A percentile compares a stretch with the other conserved stretches of the same genome.
Evolutionary conservation across 495 filamentous ascomycete species (phyloP).

Genomic region (Collariella sp.): DNA sequence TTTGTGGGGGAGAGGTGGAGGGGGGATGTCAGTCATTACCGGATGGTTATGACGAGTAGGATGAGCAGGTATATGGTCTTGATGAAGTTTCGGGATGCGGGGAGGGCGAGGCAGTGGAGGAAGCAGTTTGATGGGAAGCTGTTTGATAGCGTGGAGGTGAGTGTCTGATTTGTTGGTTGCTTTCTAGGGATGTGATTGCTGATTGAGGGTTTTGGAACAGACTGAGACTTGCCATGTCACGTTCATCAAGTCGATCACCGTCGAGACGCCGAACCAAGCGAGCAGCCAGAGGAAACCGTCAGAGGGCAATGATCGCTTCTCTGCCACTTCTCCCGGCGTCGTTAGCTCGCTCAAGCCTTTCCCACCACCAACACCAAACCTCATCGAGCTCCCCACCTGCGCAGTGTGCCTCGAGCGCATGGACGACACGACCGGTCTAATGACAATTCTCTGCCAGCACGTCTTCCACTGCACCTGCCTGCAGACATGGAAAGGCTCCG

Average conservation of each 20-base stretch:
- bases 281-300: conserved; percentile 47
- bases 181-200: not conserved
- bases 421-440: conserved; percentile 90
- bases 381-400: conserved; percentile 90
- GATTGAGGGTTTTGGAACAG: conserved; percentile 42
- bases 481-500: conserved; percentile 89
- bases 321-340: conserved; percentile 38
- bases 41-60: conserved; percentile 84
- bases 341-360: conserved; percentile 64
- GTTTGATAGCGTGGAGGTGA: conserved; percentile 89
- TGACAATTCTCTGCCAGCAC: conserved; percentile 95
- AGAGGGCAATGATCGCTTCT: conserved; percentile 63
- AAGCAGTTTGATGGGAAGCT: conserved; percentile 88
- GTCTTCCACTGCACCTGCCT: conserved; percentile 97
- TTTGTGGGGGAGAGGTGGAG: conserved; percentile 87
- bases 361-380: conserved; percentile 80
- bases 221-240: conserved; percentile 95
- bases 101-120: conserved; percentile 69
- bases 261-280: conserved; percentile 40
- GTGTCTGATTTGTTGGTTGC: conserved; percentile 16
- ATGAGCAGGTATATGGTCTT: conserved; percentile 93
- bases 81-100: conserved; percentile 81
- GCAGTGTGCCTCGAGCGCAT: conserved; percentile 96
- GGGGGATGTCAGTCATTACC: conserved; percentile 84
- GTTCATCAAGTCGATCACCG: conserved; percentile 81